Conservation (phyloP, 805 yeast species). For the Candida sanyiensis region DNA sequence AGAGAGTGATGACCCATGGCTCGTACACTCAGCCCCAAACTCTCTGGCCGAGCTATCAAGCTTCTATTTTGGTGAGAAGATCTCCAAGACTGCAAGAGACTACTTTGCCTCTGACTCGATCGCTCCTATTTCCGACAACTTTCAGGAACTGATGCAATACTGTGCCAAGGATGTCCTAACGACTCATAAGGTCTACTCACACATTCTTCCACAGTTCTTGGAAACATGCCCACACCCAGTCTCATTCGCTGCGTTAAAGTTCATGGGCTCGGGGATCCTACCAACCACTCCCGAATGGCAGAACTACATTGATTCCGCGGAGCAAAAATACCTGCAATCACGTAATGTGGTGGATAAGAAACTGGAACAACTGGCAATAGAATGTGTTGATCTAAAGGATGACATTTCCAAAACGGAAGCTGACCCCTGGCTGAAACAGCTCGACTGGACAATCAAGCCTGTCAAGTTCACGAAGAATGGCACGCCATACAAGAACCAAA, state of each 20-base stretch:
- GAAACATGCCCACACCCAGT: constrained; percentile 86
- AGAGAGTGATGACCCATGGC: constrained; percentile 76
- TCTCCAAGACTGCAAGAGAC: constrained; percentile 68
- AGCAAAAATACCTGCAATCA: constrained; percentile 55
- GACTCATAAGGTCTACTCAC: constrained; percentile 63
- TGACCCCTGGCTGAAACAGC: constrained; percentile 88
- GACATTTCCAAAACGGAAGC: constrained; percentile 35
- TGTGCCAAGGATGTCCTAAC: constrained; percentile 82
- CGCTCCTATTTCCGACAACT: constrained; percentile 46
- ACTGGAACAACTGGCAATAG: constrained; percentile 54
- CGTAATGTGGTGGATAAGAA: constrained; percentile 50
- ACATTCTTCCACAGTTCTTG: constrained; percentile 64
- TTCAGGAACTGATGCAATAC: constrained; percentile 61
- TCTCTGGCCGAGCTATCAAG: constrained; percentile 74
- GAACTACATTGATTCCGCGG: constrained; percentile 63
- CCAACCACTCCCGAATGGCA: constrained; percentile 79
- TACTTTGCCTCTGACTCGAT: constrained; percentile 52
- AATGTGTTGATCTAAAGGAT: constrained; percentile 44
- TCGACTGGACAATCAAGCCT: constrained; percentile 77
- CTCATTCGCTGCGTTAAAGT: constrained; percentile 79
- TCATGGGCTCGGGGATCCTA: constrained; percentile 64
- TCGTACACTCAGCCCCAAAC: constrained; percentile 67
- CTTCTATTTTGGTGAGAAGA: constrained; percentile 62
- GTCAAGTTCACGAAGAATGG: constrained; percentile 62
- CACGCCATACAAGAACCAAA: constrained; percentile 63